Percentiles rank a stretch among this genome's conserved stretches.
These are phyloP conservation scores for Spizellomyces punctatus DNA, from an alignment of 192 early-diverging fungal genomes.

Conservation along the genomic window DNA sequence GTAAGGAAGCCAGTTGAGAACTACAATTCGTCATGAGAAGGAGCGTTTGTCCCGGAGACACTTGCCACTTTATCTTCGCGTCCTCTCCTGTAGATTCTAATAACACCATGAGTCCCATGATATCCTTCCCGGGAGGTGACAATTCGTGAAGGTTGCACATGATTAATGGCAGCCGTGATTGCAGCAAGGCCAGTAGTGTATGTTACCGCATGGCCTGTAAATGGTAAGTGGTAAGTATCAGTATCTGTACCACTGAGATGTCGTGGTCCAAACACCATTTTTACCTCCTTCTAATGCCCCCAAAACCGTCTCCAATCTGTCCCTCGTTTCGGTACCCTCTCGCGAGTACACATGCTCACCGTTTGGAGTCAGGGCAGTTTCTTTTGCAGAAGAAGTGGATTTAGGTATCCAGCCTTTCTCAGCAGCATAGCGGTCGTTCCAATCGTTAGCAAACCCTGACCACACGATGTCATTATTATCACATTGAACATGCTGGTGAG, in stretches of 20 bases:
- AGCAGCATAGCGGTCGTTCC: constrained; percentile 37
- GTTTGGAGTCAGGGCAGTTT: neutral
- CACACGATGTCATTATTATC: neutral
- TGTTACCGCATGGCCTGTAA: constrained; percentile 50
- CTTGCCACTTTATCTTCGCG: constrained; percentile 5
- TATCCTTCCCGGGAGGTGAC: constrained; percentile 39
- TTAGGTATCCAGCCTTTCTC: constrained; percentile 26
- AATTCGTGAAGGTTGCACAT: constrained; percentile 53
- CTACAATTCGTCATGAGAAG: neutral
- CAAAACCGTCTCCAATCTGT: constrained; percentile 58
- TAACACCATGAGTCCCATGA: constrained; percentile 32
- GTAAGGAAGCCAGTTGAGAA: neutral
- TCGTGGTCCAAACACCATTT: neutral
- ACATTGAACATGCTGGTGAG: too few relatives aligned
- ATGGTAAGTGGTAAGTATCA: neutral
- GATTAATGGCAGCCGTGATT: constrained; percentile 53
- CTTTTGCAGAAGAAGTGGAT: neutral
- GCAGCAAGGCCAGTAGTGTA: constrained; percentile 65
- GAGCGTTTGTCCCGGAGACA: too few relatives aligned
- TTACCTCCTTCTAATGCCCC: constrained; percentile 49
- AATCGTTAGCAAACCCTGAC: constrained; percentile 25
- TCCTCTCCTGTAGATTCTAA: constrained; percentile 24
- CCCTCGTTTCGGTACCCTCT: constrained; percentile 39
- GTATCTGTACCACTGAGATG: neutral
- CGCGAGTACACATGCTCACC: constrained; percentile 54